Evolutionary conservation across 306 rosid species (phyloP).

Genomic region (Malus domestica): DNA sequence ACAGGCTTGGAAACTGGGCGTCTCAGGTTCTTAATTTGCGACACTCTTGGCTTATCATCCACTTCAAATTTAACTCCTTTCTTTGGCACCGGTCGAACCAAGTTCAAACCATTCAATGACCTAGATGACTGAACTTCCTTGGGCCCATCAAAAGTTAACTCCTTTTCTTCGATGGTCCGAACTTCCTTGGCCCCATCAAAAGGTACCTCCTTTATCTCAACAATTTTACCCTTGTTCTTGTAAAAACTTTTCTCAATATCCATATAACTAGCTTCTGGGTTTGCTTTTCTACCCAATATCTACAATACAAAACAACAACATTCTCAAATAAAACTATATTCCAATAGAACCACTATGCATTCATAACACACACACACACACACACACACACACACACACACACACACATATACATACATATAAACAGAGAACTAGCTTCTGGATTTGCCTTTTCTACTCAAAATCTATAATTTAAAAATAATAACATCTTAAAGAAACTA

Average conservation of each 20-base stretch:
- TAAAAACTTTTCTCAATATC: conserved; percentile 79
- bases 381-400: no score
- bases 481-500: not conserved
- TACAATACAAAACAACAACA: conserved; percentile 22
- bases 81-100: conserved; percentile 63
- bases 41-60: conserved; percentile 31
- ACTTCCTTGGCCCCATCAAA: conserved; percentile 35
- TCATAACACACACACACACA: not conserved
- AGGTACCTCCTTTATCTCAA: conserved; percentile 64
- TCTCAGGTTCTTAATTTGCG: conserved; percentile 43
- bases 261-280: conserved; percentile 68
- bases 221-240: conserved; percentile 57
- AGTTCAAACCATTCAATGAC: conserved; percentile 49
- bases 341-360: not conserved
- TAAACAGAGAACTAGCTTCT: conserved; percentile 31
- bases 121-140: conserved; percentile 30
- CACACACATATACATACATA: not conserved
- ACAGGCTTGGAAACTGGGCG: conserved; percentile 21
- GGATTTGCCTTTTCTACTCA: conserved; percentile 76
- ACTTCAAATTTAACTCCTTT: conserved; percentile 41
- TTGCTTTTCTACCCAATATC: conserved; percentile 81
- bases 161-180: conserved; percentile 17
- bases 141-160: conserved; percentile 11
- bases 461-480: conserved; percentile 43
- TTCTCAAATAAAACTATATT: not conserved